A percentile compares a stretch with the other conserved stretches of the same genome.
These are phyloP conservation scores for Cenchrus americanus DNA, from an alignment of 176 grass and related monocot species.

Conservation along the genomic window DNA sequence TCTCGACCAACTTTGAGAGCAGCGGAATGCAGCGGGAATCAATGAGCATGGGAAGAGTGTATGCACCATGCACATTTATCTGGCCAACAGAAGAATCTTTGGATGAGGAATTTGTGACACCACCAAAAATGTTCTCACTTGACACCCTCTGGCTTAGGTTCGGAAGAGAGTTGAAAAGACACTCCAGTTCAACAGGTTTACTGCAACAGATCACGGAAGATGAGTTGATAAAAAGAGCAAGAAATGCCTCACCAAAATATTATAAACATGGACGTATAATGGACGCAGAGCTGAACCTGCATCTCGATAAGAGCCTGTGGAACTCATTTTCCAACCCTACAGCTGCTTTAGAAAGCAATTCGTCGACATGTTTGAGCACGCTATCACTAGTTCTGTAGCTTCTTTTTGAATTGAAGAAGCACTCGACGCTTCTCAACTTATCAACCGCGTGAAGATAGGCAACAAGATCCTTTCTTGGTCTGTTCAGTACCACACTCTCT, in stretches of 20 bases:
- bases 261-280: not conserved
- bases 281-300: slow-evolving; percentile 44
- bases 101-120: slow-evolving; percentile 23
- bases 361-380: slow-evolving; percentile 40
- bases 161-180: slow-evolving; percentile 54
- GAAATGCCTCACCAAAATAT: not conserved
- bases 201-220: slow-evolving; percentile 40
- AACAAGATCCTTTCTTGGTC: slow-evolving; percentile 50
- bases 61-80: slow-evolving; percentile 15
- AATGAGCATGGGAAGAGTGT: slow-evolving; percentile 58
- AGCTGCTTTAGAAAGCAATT: slow-evolving; percentile 50
- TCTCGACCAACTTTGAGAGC: slow-evolving; percentile 54
- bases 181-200: slow-evolving; percentile 56
- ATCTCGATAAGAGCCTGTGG: slow-evolving; percentile 43
- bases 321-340: slow-evolving; percentile 61
- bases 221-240: not conserved
- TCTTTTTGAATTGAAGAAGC: slow-evolving; percentile 54
- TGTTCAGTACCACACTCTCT: slow-evolving; percentile 53
- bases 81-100: slow-evolving; percentile 12
- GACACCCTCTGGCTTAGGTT: slow-evolving; percentile 20
- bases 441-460: slow-evolving; percentile 59
- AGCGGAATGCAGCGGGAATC: slow-evolving; percentile 49
- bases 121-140: not conserved
- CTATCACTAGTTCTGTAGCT: slow-evolving; percentile 31
- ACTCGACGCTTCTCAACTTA: slow-evolving; percentile 44